These are phyloP conservation scores for Filobasidium floriforme DNA, from an alignment of 768 basidiomycete genomes.

Conservation along the genomic window DNA sequence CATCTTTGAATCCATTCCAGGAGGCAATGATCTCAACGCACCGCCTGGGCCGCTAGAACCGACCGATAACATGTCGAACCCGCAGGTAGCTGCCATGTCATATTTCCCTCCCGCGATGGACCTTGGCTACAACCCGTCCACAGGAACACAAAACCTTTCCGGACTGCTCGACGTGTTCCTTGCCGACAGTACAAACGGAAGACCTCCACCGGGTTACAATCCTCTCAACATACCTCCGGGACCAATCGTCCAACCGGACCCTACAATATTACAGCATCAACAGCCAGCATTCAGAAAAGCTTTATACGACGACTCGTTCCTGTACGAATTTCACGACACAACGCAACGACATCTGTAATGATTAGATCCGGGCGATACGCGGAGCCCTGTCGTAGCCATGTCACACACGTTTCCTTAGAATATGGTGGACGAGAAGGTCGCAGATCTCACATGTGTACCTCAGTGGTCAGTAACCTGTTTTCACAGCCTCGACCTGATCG, in stretches of 20 bases:
- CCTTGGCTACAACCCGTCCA: not conserved
- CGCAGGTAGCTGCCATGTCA: not conserved
- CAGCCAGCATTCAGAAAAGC: not conserved
- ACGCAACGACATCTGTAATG: not conserved
- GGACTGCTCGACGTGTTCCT: not conserved
- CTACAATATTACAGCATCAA: not conserved
- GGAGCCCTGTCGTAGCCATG: not conserved
- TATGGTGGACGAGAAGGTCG: no score
- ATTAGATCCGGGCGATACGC: not conserved
- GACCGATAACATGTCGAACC: not conserved
- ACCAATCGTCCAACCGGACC: not conserved
- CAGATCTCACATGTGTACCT: no score
- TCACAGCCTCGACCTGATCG: no score
- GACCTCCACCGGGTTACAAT: not conserved
- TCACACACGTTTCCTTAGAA: not conserved
- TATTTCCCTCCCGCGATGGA: not conserved
- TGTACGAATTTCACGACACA: not conserved
- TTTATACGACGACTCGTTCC: not conserved
- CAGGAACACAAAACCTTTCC: not conserved
- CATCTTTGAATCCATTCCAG: not conserved
- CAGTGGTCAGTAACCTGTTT: no score
- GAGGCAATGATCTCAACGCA: not conserved
- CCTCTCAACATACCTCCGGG: not conserved
- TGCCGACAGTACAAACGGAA: not conserved
- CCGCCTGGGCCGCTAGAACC: not conserved